Evolutionary conservation across 768 basidiomycete species (phyloP), one percentile per base, ranked within the genome.

Genomic region (Rickenella mellea): DNA sequence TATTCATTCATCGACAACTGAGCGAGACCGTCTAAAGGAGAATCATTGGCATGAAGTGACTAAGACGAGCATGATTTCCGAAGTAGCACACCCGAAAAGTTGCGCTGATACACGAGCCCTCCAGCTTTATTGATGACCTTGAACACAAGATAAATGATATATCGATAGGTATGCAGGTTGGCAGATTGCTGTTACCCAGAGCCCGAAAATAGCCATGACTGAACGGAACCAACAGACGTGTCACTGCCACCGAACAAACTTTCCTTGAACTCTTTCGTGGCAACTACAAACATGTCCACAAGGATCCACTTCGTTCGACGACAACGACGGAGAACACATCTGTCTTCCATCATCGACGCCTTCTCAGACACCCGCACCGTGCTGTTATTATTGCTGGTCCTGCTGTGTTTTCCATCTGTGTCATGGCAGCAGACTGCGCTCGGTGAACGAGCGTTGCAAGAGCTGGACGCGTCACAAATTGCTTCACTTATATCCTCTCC

Each of bases 111-210:
- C 32, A 97, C 84, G 26, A 98, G 74, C 6, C 96, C 96, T 21
- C 96, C 96, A 11, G 96, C 96, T 68, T 98, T 98, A 63, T 97
- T 98, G 55, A 98, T 94, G 43, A 97, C 78, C 87, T 91, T 59
- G 45, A 59, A 15, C 33, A 33, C 25, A 29, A 17, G 5, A 36
- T 29, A n/a, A n/a, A n/a, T n/a, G n/a, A n/a, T n/a, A n/a, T n/a
- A n/a, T n/a, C n/a, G n/a, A n/a, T 15, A 43, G 22, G 4, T 19
- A 27, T 14, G 3, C 41, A 40, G 11, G 21, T 32, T 40, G 32
- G 28, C 42, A 28, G 36, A 40, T 12, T 26, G n/a, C 12, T 57
- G 69, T 40, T 65, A 85, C 87, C 87, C 88, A 90, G 40, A 90
- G 76, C 53, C 82, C 76, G 55, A 74, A 86, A 58, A 89, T 76